phyloP scores from a whole-genome alignment of 345 rosid species.

The Camelina neglecta region DNA sequence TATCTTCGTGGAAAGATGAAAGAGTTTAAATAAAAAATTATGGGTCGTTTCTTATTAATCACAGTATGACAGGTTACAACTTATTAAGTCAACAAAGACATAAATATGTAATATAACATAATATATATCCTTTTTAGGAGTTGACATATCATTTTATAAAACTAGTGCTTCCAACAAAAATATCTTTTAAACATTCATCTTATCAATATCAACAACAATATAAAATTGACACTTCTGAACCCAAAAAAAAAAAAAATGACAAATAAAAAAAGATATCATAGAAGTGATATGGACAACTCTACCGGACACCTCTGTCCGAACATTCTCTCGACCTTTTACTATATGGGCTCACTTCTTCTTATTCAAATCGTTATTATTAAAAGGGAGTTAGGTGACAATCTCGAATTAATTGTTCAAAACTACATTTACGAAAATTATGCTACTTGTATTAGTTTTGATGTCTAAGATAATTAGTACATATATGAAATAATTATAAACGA shows the following conservation, averaged over 20 bases:
- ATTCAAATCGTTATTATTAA: constrained; percentile 21
- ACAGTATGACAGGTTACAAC: constrained; percentile 19
- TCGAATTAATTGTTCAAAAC: constrained; percentile 3
- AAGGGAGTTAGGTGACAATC: constrained; percentile 14
- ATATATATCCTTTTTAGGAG: constrained; percentile 28
- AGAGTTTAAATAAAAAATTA: not conserved
- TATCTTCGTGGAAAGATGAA: constrained; percentile 12
- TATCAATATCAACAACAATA: constrained; percentile 30
- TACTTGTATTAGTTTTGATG: no score
- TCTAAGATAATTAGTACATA: no score
- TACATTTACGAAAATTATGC: no score
- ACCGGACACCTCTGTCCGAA: constrained; percentile 25
- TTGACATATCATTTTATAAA: constrained; percentile 34
- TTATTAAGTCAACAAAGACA: constrained; percentile 32
- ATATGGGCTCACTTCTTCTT: constrained; percentile 19
- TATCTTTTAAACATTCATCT: constrained; percentile 21
- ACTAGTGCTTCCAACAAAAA: constrained; percentile 34
- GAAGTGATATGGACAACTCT: constrained; percentile 32
- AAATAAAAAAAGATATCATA: not conserved
- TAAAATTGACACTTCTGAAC: constrained; percentile 6
- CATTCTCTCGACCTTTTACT: constrained; percentile 27
- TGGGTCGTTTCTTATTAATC: not conserved
- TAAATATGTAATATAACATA: constrained; percentile 12
- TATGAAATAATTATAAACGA: no score
- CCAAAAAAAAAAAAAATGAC: not conserved